phyloP scores from a whole-genome alignment of 768 basidiomycete species.

The Tremella yokohamensis region DNA sequence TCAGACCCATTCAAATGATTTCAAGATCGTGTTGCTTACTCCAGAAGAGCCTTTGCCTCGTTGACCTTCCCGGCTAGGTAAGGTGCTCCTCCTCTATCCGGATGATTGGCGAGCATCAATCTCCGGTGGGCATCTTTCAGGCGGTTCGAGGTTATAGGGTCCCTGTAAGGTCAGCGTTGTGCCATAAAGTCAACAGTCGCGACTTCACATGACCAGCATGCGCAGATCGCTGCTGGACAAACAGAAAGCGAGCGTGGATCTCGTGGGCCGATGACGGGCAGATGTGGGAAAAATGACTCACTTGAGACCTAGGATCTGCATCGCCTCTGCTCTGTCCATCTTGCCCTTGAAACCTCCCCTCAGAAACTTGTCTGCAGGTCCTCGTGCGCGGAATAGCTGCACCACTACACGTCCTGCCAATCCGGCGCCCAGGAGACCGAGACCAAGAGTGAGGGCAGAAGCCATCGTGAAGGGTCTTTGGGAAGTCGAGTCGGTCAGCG shows the following conservation, averaged over 20 bases:
- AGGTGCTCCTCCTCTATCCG: constrained; percentile 96
- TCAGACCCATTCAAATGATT: background rate
- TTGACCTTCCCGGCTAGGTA: constrained; percentile 98
- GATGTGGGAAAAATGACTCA: constrained; percentile 53
- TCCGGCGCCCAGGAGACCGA: constrained; percentile 47
- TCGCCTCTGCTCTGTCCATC: constrained; percentile 94
- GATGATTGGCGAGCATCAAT: constrained; percentile 98
- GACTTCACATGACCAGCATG: too few species aligned
- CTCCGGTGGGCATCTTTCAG: constrained; percentile 93
- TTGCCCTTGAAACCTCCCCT: constrained; percentile 92
- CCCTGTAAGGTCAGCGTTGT: constrained; percentile 57
- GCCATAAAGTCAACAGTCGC: too few species aligned
- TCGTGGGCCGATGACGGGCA: background rate
- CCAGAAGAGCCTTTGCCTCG: constrained; percentile 89
- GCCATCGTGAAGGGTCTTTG: constrained; percentile 28
- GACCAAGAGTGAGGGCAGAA: constrained; percentile 42
- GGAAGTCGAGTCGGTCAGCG: too few species aligned
- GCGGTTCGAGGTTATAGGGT: constrained; percentile 68
- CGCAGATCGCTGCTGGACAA: constrained; percentile 4
- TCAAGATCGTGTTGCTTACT: constrained; percentile 49
- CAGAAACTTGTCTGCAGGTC: constrained; percentile 74
- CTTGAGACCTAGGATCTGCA: constrained; percentile 87
- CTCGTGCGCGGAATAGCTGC: constrained; percentile 33
- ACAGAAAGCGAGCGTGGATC: background rate
- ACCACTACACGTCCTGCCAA: constrained; percentile 40